Percentiles rank a stretch among this genome's conserved stretches.
Conservation (phyloP, 257 asterid genomes). For the Nicotiana tomentosiformis region DNA sequence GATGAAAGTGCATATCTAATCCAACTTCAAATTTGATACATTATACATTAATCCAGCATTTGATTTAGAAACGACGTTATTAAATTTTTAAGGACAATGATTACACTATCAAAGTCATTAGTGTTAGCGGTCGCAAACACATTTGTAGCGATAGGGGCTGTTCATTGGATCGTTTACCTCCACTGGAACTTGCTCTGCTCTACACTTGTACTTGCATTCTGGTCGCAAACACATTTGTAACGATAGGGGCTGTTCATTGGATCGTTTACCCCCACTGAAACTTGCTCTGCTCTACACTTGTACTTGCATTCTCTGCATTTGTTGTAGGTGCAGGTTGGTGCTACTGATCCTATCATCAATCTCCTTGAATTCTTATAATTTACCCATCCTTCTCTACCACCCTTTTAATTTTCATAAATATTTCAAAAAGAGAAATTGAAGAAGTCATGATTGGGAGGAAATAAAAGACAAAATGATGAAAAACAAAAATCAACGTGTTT, state of each 20-base stretch:
- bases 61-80: neutral
- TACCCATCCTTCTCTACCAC: neutral
- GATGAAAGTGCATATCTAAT: too few relatives aligned
- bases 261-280: constrained; percentile 41
- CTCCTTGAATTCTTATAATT: constrained; percentile 23
- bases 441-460: neutral
- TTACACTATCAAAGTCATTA: neutral
- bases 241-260: constrained; percentile 77
- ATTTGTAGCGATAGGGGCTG: constrained; percentile 76
- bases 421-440: too few relatives aligned
- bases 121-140: constrained; percentile 60
- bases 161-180: constrained; percentile 80
- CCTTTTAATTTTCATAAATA: too few relatives aligned
- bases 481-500: neutral
- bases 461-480: neutral
- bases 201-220: too few relatives aligned
- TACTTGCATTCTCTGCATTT: constrained; percentile 84
- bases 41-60: neutral
- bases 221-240: constrained; percentile 78
- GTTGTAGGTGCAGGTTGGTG: constrained; percentile 83
- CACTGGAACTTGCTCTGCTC: constrained; percentile 60
- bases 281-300: constrained; percentile 65
- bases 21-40: neutral
- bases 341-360: constrained; percentile 71
- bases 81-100: neutral